Conservation (phyloP, 768 basidiomycete genomes). For the Naematelia aurantialba region DNA sequence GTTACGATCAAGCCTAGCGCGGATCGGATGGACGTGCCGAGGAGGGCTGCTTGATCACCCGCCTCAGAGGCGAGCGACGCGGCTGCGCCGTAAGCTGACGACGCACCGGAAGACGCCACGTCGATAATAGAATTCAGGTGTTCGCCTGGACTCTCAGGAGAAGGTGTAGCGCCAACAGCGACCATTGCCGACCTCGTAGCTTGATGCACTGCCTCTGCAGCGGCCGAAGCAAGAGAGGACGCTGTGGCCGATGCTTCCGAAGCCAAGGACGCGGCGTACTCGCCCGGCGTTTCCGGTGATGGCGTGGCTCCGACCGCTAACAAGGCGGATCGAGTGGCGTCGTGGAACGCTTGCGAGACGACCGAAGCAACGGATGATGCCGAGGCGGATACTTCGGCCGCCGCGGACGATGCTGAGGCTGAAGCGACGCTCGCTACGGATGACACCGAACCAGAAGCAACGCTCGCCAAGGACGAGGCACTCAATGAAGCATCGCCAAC, state of each 20-base stretch:
- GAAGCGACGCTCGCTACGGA: conserved; percentile 12
- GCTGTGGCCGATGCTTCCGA: conserved; percentile 19
- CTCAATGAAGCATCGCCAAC: conserved; percentile 11
- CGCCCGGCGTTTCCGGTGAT: conserved; percentile 27
- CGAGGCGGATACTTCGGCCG: neutral
- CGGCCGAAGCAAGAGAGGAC: conserved; percentile 19
- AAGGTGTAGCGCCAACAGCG: conserved; percentile 35
- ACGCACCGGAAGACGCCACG: conserved; percentile 17
- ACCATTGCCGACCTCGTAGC: conserved; percentile 29
- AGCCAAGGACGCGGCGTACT: conserved; percentile 25
- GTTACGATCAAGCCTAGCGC: conserved; percentile 15
- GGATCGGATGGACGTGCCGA: conserved; percentile 22
- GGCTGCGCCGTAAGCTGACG: conserved; percentile 24
- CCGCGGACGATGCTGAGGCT: neutral
- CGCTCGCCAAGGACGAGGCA: conserved; percentile 13
- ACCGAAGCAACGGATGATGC: conserved; percentile 6
- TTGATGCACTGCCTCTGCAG: conserved; percentile 25
- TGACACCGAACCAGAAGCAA: conserved; percentile 16
- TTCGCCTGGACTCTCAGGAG: conserved; percentile 32
- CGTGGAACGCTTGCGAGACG: conserved; percentile 16
- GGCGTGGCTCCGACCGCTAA: conserved; percentile 36
- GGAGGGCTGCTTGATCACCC: conserved; percentile 15
- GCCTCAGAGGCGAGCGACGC: conserved; percentile 12
- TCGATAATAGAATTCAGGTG: conserved; percentile 31
- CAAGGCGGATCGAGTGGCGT: conserved; percentile 27